A percentile compares a stretch with the other conserved stretches of the same genome.
Conservation (phyloP, 1,139 yeast genomes). For the Debaryomyces udenii region DNA sequence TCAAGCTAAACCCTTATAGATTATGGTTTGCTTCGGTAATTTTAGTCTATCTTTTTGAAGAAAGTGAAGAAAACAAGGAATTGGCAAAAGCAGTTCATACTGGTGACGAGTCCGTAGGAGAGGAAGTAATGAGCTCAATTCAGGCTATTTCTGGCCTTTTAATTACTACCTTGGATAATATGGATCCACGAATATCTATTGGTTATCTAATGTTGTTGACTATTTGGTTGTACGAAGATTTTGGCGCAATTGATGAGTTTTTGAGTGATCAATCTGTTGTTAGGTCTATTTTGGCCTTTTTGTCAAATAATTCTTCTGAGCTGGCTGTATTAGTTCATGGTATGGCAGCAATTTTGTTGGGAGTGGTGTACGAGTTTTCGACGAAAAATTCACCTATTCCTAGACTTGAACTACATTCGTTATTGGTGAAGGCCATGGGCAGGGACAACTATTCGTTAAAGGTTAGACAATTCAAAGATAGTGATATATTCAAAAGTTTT, state of each 20-base stretch:
- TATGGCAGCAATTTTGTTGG: slow-evolving; percentile 70
- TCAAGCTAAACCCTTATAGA: slow-evolving; percentile 80
- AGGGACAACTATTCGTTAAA: slow-evolving; percentile 76
- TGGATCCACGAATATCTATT: slow-evolving; percentile 76
- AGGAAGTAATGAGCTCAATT: slow-evolving; percentile 72
- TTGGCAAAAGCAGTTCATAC: slow-evolving; percentile 58
- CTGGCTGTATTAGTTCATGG: slow-evolving; percentile 70
- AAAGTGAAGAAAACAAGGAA: slow-evolving; percentile 53
- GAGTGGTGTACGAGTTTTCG: slow-evolving; percentile 82
- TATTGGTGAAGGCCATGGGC: slow-evolving; percentile 74
- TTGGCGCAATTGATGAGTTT: slow-evolving; percentile 74
- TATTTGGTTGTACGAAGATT: slow-evolving; percentile 79
- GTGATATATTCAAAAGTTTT: slow-evolving; percentile 56
- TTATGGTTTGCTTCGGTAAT: slow-evolving; percentile 83
- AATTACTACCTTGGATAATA: slow-evolving; percentile 61
- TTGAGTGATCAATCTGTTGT: slow-evolving; percentile 66
- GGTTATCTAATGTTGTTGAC: slow-evolving; percentile 79
- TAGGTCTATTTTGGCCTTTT: slow-evolving; percentile 67
- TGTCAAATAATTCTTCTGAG: slow-evolving; percentile 63
- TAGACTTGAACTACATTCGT: slow-evolving; percentile 61
- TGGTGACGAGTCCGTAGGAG: slow-evolving; percentile 70
- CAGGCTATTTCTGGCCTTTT: slow-evolving; percentile 82
- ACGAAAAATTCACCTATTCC: slow-evolving; percentile 70
- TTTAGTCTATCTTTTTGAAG: slow-evolving; percentile 64
- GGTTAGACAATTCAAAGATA: slow-evolving; percentile 71